These are phyloP conservation scores for Plectosphaerella sp. DNA, from an alignment of 2,329 filamentous ascomycete species.

Conservation along the genomic window DNA sequence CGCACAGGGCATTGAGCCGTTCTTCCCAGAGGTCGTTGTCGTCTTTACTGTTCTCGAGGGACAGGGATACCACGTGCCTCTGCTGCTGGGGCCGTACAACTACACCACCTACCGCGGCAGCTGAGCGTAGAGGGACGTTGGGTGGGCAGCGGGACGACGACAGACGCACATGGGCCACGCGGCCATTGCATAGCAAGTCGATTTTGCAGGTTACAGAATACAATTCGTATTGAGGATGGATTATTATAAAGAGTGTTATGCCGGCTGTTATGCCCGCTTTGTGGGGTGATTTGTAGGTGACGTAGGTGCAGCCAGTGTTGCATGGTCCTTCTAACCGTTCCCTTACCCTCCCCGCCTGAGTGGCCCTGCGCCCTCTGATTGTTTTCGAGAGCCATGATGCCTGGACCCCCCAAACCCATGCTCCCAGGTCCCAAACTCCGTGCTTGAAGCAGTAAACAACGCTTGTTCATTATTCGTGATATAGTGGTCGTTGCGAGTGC, in stretches of 20 bases:
- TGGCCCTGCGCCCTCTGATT: no score
- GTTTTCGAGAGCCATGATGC: no score
- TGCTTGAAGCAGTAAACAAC: not conserved
- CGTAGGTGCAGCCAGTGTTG: no score
- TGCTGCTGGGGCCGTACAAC: constrained; percentile 72
- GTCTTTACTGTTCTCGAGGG: constrained; percentile 47
- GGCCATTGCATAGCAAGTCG: not conserved
- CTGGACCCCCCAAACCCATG: not conserved
- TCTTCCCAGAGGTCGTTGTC: constrained; percentile 57
- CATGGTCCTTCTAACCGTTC: no score
- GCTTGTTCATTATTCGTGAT: not conserved
- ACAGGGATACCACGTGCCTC: constrained; percentile 75
- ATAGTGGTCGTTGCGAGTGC: not conserved
- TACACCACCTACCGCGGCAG: constrained; percentile 81
- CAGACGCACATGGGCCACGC: not conserved
- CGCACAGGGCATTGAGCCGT: constrained; percentile 56
- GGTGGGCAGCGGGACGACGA: no score
- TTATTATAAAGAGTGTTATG: not conserved
- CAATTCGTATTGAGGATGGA: not conserved
- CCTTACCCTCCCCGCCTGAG: no score
- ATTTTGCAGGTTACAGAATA: not conserved
- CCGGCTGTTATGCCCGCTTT: not conserved
- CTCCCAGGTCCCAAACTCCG: not conserved
- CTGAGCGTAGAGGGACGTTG: constrained; percentile 29
- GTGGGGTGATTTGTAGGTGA: not conserved